Percentiles rank a stretch among this genome's conserved stretches.
These are phyloP conservation scores for Vitis rupestris DNA, from an alignment of 164 flowering plant species.

Conservation along the genomic window DNA sequence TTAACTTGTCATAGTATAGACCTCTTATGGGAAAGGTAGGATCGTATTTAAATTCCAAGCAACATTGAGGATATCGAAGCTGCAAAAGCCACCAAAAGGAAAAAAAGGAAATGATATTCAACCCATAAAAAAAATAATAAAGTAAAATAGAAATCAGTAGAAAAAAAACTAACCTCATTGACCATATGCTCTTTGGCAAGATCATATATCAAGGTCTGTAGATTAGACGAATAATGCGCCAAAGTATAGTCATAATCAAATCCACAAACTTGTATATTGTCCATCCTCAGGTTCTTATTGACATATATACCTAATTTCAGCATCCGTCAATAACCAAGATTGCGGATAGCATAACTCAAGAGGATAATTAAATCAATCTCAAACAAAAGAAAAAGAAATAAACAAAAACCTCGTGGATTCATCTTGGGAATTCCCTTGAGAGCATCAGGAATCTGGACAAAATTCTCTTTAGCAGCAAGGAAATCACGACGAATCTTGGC, in stretches of 20 bases:
- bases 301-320: conserved; percentile 70
- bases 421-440: conserved; percentile 73
- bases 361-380: not conserved
- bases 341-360: not conserved
- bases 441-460: conserved; percentile 69
- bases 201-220: conserved; percentile 84
- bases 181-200: conserved; percentile 87
- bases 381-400: not conserved
- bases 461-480: conserved; percentile 54
- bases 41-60: conserved; percentile 72
- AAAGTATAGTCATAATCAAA: conserved; percentile 93
- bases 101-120: conserved; percentile 1
- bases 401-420: conserved; percentile 72
- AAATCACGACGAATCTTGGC: conserved; percentile 50
- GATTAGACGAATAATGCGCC: conserved; percentile 83
- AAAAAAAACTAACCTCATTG: conserved; percentile 66
- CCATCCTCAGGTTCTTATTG: conserved; percentile 82
- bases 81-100: conserved; percentile 29
- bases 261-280: conserved; percentile 81
- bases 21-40: conserved; percentile 85
- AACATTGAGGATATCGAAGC: conserved; percentile 81
- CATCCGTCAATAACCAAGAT: conserved; percentile 6
- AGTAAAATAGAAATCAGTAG: not conserved
- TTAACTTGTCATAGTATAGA: conserved; percentile 74
- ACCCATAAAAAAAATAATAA: not conserved